Evolutionary conservation across 2,329 filamentous ascomycete genomes (phyloP), one percentile per base, ranked within the genome.

Genomic region (Hypoxylon sp.): DNA sequence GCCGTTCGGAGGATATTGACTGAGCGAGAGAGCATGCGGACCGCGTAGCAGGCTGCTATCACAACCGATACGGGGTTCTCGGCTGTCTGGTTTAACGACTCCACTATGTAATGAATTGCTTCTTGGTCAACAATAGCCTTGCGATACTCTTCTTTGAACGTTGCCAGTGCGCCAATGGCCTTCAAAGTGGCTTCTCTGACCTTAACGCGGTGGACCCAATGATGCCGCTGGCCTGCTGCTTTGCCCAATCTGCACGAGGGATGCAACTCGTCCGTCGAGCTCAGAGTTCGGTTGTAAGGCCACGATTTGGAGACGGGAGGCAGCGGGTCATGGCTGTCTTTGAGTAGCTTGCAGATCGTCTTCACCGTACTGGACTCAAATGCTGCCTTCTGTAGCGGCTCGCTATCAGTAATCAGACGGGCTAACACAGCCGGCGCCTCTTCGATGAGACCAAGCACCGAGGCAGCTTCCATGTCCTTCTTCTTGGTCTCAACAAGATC

Each of bases 1-100:
- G 89, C 90, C 2, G 95, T 98, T 46, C 95, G 82, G 15, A 98
- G 77, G 38, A 94, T 88, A 71, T 86, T 90, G 18, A 97, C 88
- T 1, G 92, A 97, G 37, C 95, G 86, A 2, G 92, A 91, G 43
- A 98, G 79, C 72, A 92, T 90, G 61, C 91, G 84, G 23, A 92
- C 84, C 21, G 90, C 87, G 69, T 91, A 88, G 70, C 93, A 97
- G 1, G 92, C 94, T 17, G 93, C 92, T 51, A 96, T 82, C 18
- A 98, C 81, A 18, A 97, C 93, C 3, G 85, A 78, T 6, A 86
- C 81, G 1, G 92, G 88, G 67, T 98, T 97, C 24, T 76, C 72
- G n/a, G 82, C 82, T 24, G 83, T 87, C 49, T 77, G 74, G 1
- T 70, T 75, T 40, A 98, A 81, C 0, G 92, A 95, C 67, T 96